phyloP scores from a whole-genome alignment of 116 monocot genomes.

The Posidonia oceanica region DNA sequence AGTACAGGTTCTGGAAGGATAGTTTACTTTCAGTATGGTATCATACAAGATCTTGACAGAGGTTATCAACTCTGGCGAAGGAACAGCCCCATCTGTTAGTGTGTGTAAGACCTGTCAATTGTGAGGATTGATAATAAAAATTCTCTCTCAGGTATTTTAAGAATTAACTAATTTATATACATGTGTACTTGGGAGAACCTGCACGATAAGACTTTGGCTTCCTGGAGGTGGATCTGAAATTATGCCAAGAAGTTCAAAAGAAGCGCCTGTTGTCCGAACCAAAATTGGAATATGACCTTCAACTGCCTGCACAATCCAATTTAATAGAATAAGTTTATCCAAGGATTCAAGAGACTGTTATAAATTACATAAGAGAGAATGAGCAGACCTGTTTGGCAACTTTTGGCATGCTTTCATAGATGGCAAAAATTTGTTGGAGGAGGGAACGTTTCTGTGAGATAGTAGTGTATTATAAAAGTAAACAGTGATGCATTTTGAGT shows the following conservation, averaged over 20 bases:
- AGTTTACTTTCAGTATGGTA: constrained; percentile 57
- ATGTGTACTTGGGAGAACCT: constrained; percentile 27
- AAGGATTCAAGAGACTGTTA: not conserved
- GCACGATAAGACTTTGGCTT: constrained; percentile 55
- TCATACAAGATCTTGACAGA: constrained; percentile 57
- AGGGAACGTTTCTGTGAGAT: constrained; percentile 71
- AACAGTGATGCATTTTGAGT: not conserved
- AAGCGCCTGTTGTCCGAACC: constrained; percentile 67
- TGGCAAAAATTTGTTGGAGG: constrained; percentile 54
- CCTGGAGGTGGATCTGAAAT: constrained; percentile 78
- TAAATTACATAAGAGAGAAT: not conserved
- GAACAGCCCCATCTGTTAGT: constrained; percentile 52
- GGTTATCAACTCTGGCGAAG: constrained; percentile 63
- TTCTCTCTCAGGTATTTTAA: not conserved
- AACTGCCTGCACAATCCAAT: constrained; percentile 53
- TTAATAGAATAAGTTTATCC: not conserved
- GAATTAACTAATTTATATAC: not conserved
- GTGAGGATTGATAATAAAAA: not conserved
- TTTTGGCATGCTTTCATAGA: constrained; percentile 50
- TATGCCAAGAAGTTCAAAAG: constrained; percentile 62
- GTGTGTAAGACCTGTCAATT: constrained; percentile 69
- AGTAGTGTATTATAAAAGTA: constrained; percentile 7
- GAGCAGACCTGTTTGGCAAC: constrained; percentile 54
- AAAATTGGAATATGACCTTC: constrained; percentile 79
- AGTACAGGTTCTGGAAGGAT: not conserved